A percentile compares a stretch with the other conserved stretches of the same genome.
Evolutionary conservation across 768 basidiomycete genomes (phyloP).

Genomic region (Calocera cornea): DNA sequence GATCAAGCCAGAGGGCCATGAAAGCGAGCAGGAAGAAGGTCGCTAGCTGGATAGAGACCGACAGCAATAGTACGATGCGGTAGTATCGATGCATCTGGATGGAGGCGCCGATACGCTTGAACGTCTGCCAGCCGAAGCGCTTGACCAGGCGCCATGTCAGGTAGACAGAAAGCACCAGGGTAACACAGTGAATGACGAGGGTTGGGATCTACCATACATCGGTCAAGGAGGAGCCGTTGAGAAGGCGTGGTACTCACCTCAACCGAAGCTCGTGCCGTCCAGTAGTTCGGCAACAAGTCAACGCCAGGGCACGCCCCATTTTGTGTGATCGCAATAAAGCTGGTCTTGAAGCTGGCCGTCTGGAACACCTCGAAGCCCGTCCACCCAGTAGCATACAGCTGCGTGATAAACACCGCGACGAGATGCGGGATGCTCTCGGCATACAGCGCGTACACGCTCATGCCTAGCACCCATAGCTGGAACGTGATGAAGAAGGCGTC

Average conservation of each 20-base stretch:
- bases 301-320: slow-evolving; percentile 48
- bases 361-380: slow-evolving; percentile 49
- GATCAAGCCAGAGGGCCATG: slow-evolving; percentile 64
- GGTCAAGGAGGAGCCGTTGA: not conserved
- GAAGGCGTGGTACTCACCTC: slow-evolving; percentile 32
- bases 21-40: slow-evolving; percentile 63
- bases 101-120: slow-evolving; percentile 72
- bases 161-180: slow-evolving; percentile 45
- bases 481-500: slow-evolving; percentile 66
- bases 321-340: slow-evolving; percentile 45
- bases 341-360: slow-evolving; percentile 42
- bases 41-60: slow-evolving; percentile 60
- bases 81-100: slow-evolving; percentile 60
- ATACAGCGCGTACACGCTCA: slow-evolving; percentile 54
- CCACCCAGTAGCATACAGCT: slow-evolving; percentile 61
- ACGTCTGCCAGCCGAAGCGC: slow-evolving; percentile 75
- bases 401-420: slow-evolving; percentile 57
- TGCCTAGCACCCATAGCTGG: slow-evolving; percentile 67
- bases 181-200: slow-evolving; percentile 46
- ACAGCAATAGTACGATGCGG: slow-evolving; percentile 52
- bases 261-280: slow-evolving; percentile 43
- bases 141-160: slow-evolving; percentile 64
- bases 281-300: slow-evolving; percentile 50
- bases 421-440: slow-evolving; percentile 77
- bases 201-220: slow-evolving; percentile 35